Evolutionary conservation across 371 early-diverging fungal species (phyloP), one percentile per base, ranked within the genome.

Genomic region (Syncephalastrum sp.): DNA sequence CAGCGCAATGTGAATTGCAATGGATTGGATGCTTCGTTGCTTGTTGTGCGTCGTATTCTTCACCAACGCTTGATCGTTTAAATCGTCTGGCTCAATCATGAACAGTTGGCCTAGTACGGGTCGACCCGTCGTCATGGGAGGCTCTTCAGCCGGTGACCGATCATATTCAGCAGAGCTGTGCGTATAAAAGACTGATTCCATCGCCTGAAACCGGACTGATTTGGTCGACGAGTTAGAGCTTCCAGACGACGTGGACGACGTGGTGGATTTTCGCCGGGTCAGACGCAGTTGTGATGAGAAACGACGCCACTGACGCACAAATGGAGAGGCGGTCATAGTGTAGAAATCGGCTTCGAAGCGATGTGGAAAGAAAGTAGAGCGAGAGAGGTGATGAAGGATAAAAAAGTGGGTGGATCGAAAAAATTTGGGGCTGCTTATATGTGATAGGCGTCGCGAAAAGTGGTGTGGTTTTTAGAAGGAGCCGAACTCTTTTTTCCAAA

Each of bases 101-200:
- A 63, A 57, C 2, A 60, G 47, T 3, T 61, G 61, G 21, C 71
- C 67, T 19, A 53, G 48, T 12, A 54, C 48, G 15, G 60, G 60
- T 43, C 60, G 42, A 33, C 38, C 38, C 38, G 12, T 33, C 2
- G 38, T 33, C 27, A 51, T 51, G n/a, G 54, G 24, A 38, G 17
- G 33, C 13, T 50, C 47, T 38, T 69, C 69, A 27, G 65, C 59
- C 23, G 72, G 56, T 12, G 63, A 60, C 17, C 75, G 72, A 53
- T 75, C 75, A 42, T 75, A 75, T 43, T 75, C 75, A 7, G 61
- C 25, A 1, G 75, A 61, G 42, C 72, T 72, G 46, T 75, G 75
- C 10, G 75, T 75, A 56, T 72, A 75, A 47, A 63, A 75, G 1
- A 75, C 52, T 1, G 72, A 59, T 42, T 75, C 72, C 5, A 71